Base-by-base conservation (phyloP, 768 basidiomycete genomes). In the Hebeloma cylindrosporum region DNA sequence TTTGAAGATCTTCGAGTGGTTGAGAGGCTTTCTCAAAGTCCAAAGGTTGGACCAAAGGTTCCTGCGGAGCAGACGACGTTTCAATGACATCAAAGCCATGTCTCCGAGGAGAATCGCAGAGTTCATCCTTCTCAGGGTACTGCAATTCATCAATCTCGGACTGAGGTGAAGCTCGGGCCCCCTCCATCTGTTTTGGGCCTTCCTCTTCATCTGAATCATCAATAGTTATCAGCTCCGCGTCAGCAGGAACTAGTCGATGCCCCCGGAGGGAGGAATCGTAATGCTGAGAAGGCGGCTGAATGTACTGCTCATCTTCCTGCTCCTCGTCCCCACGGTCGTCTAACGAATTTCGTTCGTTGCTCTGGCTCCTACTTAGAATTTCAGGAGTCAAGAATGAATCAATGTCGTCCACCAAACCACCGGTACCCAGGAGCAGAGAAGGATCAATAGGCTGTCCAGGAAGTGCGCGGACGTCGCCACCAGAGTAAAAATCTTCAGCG, bases 401-500 rank as follows among this genome's bases (percentile, higher is more conserved):
- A 8, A 60, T 53, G 25, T 50, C 56, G 28, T 54, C 55, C 31
- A 58, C 56, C 21, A 51, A 28, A 21, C 51, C 53, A 7, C 44
- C 52, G 7, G 43, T 42, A 14, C 37, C 47, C 20, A 35, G 34
- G n/a, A 55, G 51, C 4, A 58, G 38, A 17, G 40, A 42, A 9
- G 54, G 51, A 26, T 58, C 51, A 5, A 57, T 41, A 2, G 32
- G 51, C 17, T 45, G 32, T 3, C 42, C 49, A 10, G 42, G 54
- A 14, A 39, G n/a, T 7, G 25, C 33, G 16, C 48, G 50, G 10
- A 49, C 50, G 38, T 63, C 60, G n/a, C 66, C 66, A 16, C 61
- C 58, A 18, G 66, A 53, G 45, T 67, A 70, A 29, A 59, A 68
- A 46, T 70, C 70, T 52, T 72, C 61, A 2, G 70, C 68, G 47